Conservation (phyloP, 306 rosid genomes). For the Glycine tomentella region DNA sequence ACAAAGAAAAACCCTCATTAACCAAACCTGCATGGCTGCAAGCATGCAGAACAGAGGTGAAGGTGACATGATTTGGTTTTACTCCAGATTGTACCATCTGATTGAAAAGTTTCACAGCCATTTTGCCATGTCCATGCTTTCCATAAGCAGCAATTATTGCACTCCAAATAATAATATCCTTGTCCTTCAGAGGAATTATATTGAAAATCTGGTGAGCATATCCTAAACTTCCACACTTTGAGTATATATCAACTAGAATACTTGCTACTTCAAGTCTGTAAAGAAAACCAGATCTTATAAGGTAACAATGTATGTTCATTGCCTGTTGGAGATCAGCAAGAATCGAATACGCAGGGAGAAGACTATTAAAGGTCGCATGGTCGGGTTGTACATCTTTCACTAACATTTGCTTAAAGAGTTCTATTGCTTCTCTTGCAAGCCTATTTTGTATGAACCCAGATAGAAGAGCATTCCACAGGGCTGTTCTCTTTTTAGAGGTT, state of each 20-base stretch:
- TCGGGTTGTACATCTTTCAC: conserved; percentile 63
- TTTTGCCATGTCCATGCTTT: conserved; percentile 75
- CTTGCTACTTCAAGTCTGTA: conserved; percentile 69
- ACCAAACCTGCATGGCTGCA: conserved; percentile 94
- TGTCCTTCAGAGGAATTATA: conserved; percentile 56
- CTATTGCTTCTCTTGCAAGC: conserved; percentile 71
- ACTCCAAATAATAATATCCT: conserved; percentile 82
- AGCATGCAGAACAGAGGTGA: conserved; percentile 83
- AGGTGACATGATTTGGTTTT: conserved; percentile 77
- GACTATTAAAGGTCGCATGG: conserved; percentile 70
- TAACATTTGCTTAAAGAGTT: conserved; percentile 74
- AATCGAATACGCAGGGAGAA: conserved; percentile 79
- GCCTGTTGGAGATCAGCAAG: conserved; percentile 81
- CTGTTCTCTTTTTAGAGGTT: conserved; percentile 68
- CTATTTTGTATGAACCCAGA: conserved; percentile 71
- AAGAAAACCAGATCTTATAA: conserved; percentile 71
- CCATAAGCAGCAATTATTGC: conserved; percentile 78
- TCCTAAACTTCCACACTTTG: conserved; percentile 77
- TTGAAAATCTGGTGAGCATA: conserved; percentile 68
- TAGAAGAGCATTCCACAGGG: conserved; percentile 84
- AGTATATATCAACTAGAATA: conserved; percentile 73
- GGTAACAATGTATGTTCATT: conserved; percentile 71
- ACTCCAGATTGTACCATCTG: conserved; percentile 81
- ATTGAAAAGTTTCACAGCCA: conserved; percentile 75
- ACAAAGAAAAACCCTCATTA: conserved; percentile 77